A percentile compares a stretch with the other conserved stretches of the same genome.
Evolutionary conservation across 352 stramenopile species (phyloP).

Genomic region (Pythium guiyangense): DNA sequence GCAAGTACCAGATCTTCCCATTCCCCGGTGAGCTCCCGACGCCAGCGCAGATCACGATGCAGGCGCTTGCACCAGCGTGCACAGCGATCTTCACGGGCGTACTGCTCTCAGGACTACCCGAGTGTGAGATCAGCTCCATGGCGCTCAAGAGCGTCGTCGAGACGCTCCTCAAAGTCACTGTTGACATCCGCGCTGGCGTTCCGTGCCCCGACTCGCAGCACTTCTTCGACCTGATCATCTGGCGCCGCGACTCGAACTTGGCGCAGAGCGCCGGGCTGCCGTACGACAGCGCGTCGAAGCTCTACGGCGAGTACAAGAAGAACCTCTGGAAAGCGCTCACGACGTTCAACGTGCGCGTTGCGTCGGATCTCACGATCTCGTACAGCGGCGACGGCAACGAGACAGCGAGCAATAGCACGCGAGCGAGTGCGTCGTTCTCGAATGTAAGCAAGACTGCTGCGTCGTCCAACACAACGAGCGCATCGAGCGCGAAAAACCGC

Average conservation of each 20-base stretch:
- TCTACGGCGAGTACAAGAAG: constrained; percentile 10
- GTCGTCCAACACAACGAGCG: no score
- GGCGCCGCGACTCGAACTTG: constrained; percentile 8
- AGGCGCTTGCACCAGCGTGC: constrained; percentile 33
- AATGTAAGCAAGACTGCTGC: no score
- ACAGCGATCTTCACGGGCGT: constrained; percentile 46
- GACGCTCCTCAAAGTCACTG: constrained; percentile 52
- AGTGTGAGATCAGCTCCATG: constrained; percentile 48
- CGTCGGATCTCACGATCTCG: constrained; percentile 2
- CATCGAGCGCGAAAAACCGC: no score
- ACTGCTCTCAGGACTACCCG: constrained; percentile 30
- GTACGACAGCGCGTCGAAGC: constrained; percentile 4
- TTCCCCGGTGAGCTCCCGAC: constrained; percentile 41
- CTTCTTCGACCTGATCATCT: constrained; percentile 7
- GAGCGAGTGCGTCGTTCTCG: no score
- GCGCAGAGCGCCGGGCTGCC: constrained; percentile 4
- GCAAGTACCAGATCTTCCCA: constrained; percentile 60
- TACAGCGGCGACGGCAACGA: no score
- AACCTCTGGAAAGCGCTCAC: constrained; percentile 7
- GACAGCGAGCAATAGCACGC: no score
- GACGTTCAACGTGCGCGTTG: neutral
- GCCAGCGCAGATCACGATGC: constrained; percentile 26
- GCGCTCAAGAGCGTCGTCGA: constrained; percentile 47
- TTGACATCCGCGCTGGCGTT: constrained; percentile 17
- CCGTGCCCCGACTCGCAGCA: constrained; percentile 4